Conservation (phyloP, 1,284 basidiomycete species). For the Sanghuangporus baumii region DNA sequence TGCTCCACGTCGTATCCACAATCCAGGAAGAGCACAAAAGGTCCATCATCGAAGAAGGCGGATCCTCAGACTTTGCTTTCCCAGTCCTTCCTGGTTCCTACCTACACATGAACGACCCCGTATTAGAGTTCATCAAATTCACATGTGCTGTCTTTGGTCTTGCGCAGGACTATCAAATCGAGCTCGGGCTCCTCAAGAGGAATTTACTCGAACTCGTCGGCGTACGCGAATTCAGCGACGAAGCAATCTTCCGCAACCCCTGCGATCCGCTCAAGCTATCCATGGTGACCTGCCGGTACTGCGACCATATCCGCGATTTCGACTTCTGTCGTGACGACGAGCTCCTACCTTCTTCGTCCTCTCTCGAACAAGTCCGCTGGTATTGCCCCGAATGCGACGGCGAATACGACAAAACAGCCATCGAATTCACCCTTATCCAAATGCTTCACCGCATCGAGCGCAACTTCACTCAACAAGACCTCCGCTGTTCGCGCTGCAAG, state of each 20-base stretch:
- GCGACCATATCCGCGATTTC: constrained; percentile 86
- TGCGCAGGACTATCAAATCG: constrained; percentile 74
- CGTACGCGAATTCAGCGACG: constrained; percentile 82
- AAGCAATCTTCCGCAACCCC: constrained; percentile 86
- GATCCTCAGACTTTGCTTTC: constrained; percentile 65
- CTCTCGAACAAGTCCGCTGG: constrained; percentile 52
- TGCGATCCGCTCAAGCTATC: constrained; percentile 87
- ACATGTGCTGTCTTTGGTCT: constrained; percentile 79
- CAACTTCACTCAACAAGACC: constrained; percentile 84
- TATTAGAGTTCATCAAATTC: constrained; percentile 90
- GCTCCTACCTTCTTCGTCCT: constrained; percentile 51
- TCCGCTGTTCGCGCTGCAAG: constrained; percentile 83
- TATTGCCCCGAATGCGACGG: constrained; percentile 67
- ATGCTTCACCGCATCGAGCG: constrained; percentile 69
- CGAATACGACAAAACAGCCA: constrained; percentile 80
- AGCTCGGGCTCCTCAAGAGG: constrained; percentile 85
- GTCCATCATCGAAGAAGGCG: constrained; percentile 53
- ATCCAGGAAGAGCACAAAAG: constrained; percentile 65
- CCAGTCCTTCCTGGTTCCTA: constrained; percentile 87
- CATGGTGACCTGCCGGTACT: constrained; percentile 88
- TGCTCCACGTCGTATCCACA: constrained; percentile 68
- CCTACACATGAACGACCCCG: constrained; percentile 68
- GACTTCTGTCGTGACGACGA: constrained; percentile 95
- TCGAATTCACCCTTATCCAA: constrained; percentile 85
- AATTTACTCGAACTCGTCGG: constrained; percentile 88